A percentile compares a stretch with the other conserved stretches of the same genome.
Conservation (phyloP, 257 asterid species). For the Lycium ferocissimum region DNA sequence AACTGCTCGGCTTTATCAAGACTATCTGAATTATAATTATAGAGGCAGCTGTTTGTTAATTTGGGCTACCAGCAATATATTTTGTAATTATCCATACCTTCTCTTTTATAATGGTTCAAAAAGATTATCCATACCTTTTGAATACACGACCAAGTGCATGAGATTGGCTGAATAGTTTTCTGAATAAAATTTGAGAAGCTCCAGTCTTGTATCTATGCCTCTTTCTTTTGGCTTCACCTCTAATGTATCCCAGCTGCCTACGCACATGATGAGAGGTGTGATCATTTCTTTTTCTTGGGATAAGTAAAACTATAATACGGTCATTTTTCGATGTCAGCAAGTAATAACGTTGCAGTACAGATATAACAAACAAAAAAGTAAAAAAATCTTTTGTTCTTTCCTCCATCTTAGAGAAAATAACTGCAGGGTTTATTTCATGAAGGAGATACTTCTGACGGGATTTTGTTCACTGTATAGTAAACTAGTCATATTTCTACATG, state of each 20-base stretch:
- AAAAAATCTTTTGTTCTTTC: background rate
- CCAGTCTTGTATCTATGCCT: slow-evolving; percentile 85
- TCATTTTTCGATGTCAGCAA: background rate
- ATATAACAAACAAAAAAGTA: background rate
- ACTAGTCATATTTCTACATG: background rate
- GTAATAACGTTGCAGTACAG: slow-evolving; percentile 10
- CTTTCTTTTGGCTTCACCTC: slow-evolving; percentile 84
- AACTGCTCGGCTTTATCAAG: slow-evolving; percentile 80
- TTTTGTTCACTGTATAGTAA: background rate
- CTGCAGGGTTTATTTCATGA: slow-evolving; percentile 25
- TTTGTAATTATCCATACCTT: slow-evolving; percentile 57
- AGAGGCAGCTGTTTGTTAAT: slow-evolving; percentile 25
- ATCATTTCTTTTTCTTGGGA: slow-evolving; percentile 13
- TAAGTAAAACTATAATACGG: background rate
- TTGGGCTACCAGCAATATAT: slow-evolving; percentile 35
- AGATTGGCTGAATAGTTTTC: slow-evolving; percentile 92
- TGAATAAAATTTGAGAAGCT: slow-evolving; percentile 80
- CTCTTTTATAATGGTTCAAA: background rate
- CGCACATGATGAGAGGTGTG: slow-evolving; percentile 24
- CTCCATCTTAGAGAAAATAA: slow-evolving; percentile 3
- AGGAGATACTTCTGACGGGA: slow-evolving; percentile 9
- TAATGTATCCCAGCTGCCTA: slow-evolving; percentile 96
- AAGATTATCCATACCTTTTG: slow-evolving; percentile 63
- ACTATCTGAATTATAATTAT: slow-evolving; percentile 58
- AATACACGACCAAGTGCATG: slow-evolving; percentile 93